Evolutionary conservation across 768 basidiomycete genomes (phyloP).

Genomic region (Daedalea quercina): DNA sequence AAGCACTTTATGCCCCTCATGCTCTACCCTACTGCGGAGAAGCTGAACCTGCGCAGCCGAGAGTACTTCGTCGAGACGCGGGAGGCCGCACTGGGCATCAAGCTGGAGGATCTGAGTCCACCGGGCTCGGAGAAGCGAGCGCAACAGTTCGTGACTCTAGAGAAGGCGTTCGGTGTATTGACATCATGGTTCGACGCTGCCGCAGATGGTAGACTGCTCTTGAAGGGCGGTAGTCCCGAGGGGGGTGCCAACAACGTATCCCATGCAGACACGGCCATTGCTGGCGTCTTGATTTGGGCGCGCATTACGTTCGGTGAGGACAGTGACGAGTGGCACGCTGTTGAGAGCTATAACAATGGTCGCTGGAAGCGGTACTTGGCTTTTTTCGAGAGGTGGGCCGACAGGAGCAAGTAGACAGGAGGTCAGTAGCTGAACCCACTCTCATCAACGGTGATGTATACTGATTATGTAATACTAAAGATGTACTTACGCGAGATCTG

Average conservation of each 20-base stretch:
- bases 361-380: constrained; percentile 30
- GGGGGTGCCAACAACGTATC: constrained; percentile 13
- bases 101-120: constrained; percentile 28
- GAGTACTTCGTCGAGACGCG: constrained; percentile 28
- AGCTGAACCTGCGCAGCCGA: constrained; percentile 4
- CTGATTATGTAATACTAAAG: too few species aligned
- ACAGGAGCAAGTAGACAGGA: too few species aligned
- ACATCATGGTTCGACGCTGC: constrained; percentile 12
- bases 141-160: not conserved
- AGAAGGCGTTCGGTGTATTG: not conserved
- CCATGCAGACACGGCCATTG: constrained; percentile 31
- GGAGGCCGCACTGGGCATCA: constrained; percentile 23
- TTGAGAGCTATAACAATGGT: constrained; percentile 31
- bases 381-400: constrained; percentile 21
- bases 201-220: constrained; percentile 22
- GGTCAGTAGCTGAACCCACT: too few species aligned
- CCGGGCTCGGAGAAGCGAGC: constrained; percentile 12
- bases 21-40: constrained; percentile 4
- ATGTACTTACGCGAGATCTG: too few species aligned
- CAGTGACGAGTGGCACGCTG: constrained; percentile 26
- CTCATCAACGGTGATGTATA: too few species aligned
- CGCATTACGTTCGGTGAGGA: constrained; percentile 20
- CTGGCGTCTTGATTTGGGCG: constrained; percentile 28
- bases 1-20: not conserved
- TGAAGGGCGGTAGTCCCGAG: constrained; percentile 17